phyloP scores from a whole-genome alignment of 176 grass and related monocot genomes.

The Rhynchospora pubera region DNA sequence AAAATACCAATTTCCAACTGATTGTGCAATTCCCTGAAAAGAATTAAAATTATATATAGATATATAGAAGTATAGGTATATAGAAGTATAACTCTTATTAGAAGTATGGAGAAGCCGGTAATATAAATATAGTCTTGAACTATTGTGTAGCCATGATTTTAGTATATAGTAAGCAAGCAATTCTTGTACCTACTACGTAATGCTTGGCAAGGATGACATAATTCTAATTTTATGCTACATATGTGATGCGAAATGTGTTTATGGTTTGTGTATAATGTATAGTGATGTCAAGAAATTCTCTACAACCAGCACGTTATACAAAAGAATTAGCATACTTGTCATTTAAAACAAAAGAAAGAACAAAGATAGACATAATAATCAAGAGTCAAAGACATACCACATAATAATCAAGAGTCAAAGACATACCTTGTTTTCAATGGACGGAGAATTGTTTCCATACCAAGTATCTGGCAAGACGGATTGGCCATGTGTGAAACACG shows the following conservation, averaged over 20 bases:
- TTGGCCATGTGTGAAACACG: conserved; percentile 72
- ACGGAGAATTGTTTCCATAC: conserved; percentile 52
- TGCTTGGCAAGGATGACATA: background rate
- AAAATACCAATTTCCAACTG: conserved; percentile 86
- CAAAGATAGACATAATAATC: background rate
- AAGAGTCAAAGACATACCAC: no score
- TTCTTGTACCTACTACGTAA: no score
- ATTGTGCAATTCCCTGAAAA: conserved; percentile 56
- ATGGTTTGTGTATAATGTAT: no score
- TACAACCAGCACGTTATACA: no score
- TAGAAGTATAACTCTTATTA: background rate
- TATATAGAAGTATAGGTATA: no score
- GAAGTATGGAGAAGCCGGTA: background rate
- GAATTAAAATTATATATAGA: background rate
- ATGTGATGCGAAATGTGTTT: no score
- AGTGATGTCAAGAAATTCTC: no score
- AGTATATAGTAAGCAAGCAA: no score
- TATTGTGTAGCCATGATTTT: no score
- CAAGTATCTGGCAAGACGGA: conserved; percentile 42
- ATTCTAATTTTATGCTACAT: background rate
- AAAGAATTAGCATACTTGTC: background rate
- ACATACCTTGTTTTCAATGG: conserved; percentile 61
- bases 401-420: background rate
- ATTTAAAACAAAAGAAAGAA: background rate
- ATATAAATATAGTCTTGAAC: no score